Conservation (phyloP, 768 basidiomycete species). For the Glaciozyma antarctica region DNA sequence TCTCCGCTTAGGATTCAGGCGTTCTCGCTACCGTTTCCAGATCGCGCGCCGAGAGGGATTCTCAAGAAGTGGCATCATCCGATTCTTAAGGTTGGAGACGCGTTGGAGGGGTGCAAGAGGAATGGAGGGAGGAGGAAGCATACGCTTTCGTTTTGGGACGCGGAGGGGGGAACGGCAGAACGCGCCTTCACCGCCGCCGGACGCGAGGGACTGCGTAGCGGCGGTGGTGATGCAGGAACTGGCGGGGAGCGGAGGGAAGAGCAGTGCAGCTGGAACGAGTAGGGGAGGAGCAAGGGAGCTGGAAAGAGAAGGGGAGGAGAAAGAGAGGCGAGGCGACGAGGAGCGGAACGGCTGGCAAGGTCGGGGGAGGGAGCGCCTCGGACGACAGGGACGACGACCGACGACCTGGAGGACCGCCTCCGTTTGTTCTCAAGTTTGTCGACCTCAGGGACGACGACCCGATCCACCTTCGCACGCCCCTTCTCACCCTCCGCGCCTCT, state of each 20-base stretch:
- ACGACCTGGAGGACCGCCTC: neutral
- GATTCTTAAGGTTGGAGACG: neutral
- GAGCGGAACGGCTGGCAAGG: too few relatives aligned
- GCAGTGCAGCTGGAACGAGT: too few relatives aligned
- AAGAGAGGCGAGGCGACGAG: too few relatives aligned
- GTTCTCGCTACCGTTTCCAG: neutral
- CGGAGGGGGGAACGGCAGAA: neutral
- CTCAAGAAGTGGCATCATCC: neutral
- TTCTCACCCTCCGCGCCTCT: conserved; percentile 11
- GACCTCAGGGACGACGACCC: conserved; percentile 9
- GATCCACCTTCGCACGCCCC: conserved; percentile 3
- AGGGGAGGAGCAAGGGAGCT: too few relatives aligned
- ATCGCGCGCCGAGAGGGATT: neutral
- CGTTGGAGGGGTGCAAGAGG: conserved; percentile 12
- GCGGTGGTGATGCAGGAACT: too few relatives aligned
- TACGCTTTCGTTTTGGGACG: conserved; percentile 14
- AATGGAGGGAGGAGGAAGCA: conserved; percentile 25
- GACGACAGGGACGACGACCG: neutral
- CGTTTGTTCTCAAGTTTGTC: neutral
- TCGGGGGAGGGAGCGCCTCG: too few relatives aligned
- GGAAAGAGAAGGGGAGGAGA: too few relatives aligned
- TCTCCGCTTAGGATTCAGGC: neutral
- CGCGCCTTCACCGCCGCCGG: neutral
- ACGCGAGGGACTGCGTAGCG: neutral
- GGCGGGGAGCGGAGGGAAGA: too few relatives aligned